phyloP scores from a whole-genome alignment of 129 eudicot species.

The Arctium minus region DNA sequence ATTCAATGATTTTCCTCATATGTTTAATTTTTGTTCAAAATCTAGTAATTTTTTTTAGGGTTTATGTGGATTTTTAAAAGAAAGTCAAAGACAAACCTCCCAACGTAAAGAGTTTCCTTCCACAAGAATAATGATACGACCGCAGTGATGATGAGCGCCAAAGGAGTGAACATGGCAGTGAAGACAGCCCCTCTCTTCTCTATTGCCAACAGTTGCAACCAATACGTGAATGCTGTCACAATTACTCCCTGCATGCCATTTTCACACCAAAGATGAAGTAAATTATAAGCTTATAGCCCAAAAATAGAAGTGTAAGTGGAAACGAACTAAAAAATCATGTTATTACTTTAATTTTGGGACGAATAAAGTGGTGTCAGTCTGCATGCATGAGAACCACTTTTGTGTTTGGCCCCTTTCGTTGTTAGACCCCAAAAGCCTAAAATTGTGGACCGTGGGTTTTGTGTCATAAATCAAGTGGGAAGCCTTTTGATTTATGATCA shows the following conservation, averaged over 20 bases:
- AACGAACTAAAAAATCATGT: neutral
- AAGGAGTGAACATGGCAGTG: slow-evolving; percentile 62
- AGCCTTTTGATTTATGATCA: slow-evolving; percentile 2
- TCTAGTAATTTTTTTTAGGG: too few species aligned
- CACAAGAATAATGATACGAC: slow-evolving; percentile 46
- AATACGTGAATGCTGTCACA: slow-evolving; percentile 51
- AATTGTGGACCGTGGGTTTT: neutral
- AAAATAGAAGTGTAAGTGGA: neutral
- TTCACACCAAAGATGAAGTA: neutral
- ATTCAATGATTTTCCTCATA: too few species aligned
- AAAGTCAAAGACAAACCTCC: slow-evolving; percentile 35
- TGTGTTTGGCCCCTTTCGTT: neutral
- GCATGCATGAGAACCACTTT: slow-evolving; percentile 18
- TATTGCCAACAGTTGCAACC: slow-evolving; percentile 61
- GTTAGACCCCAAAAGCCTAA: slow-evolving; percentile 6
- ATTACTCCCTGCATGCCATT: slow-evolving; percentile 44
- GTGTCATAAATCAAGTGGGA: slow-evolving; percentile 10
- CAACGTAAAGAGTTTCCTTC: slow-evolving; percentile 53
- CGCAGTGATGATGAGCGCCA: slow-evolving; percentile 55
- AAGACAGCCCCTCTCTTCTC: slow-evolving; percentile 66
- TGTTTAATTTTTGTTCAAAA: too few species aligned
- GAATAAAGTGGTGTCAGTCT: slow-evolving; percentile 21
- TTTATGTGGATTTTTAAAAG: neutral
- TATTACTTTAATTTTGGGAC: neutral
- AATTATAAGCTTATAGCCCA: neutral